Percentiles rank a stretch among this genome's conserved stretches.
phyloP scores from a whole-genome alignment of 441 rosid species.

The Raphanus hybrid region DNA sequence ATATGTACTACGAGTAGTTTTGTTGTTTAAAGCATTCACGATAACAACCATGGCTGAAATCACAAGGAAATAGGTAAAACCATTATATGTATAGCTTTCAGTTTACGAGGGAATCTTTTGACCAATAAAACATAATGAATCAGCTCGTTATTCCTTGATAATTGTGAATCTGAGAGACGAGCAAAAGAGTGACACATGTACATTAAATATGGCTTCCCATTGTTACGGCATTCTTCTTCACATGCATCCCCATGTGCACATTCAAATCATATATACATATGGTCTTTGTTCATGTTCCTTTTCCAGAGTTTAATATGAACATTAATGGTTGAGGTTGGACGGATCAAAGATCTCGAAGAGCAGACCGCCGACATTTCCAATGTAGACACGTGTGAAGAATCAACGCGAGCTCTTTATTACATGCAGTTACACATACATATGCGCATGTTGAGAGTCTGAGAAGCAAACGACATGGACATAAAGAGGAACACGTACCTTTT shows the following conservation, averaged over 20 bases:
- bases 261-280: constrained; percentile 20
- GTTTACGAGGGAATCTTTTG: too few relatives aligned
- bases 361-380: constrained; percentile 32
- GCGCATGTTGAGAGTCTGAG: constrained; percentile 19
- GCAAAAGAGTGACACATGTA: constrained; percentile 13
- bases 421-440: constrained; percentile 17
- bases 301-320: background rate
- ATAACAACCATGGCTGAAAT: too few relatives aligned
- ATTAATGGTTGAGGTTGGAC: constrained; percentile 13
- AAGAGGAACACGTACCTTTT: constrained; percentile 14
- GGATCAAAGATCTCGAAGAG: constrained; percentile 15
- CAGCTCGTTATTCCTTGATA: background rate
- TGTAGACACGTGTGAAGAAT: constrained; percentile 23
- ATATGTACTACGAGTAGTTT: too few relatives aligned
- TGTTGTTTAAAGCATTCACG: too few relatives aligned
- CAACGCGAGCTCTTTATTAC: constrained; percentile 15
- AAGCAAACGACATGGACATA: constrained; percentile 15
- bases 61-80: too few relatives aligned
- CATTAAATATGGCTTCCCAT: constrained; percentile 35
- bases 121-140: background rate
- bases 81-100: too few relatives aligned
- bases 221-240: constrained; percentile 32
- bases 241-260: constrained; percentile 41
- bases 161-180: constrained; percentile 1
- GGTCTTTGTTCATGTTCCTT: constrained; percentile 2